These are phyloP conservation scores for Mucor piriformis DNA, from an alignment of 371 early-diverging fungal genomes.

Conservation along the genomic window DNA sequence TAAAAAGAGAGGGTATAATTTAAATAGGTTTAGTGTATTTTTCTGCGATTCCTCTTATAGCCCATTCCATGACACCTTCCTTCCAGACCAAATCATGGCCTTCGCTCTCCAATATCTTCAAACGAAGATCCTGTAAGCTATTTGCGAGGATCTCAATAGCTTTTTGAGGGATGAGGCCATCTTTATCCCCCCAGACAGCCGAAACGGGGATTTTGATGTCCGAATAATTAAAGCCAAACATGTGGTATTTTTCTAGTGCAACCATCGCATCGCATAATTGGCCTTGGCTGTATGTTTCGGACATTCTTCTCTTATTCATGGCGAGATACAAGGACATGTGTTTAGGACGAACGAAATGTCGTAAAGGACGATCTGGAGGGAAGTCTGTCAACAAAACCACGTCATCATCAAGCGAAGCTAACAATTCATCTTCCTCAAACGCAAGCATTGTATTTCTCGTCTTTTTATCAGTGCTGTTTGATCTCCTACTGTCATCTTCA, in stretches of 20 bases:
- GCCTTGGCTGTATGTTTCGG: conserved; percentile 46
- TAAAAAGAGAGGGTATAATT: not conserved
- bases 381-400: conserved; percentile 48
- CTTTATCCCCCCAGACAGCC: conserved; percentile 59
- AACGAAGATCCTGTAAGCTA: conserved; percentile 39
- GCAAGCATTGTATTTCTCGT: conserved; percentile 22
- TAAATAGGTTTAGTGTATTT: not conserved
- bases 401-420: conserved; percentile 41
- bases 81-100: conserved; percentile 59
- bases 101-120: conserved; percentile 55
- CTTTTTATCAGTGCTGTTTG: not conserved
- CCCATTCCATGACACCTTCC: conserved; percentile 60
- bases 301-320: conserved; percentile 49
- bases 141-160: conserved; percentile 48
- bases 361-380: conserved; percentile 49
- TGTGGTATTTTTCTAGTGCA: conserved; percentile 53
- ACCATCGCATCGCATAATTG: conserved; percentile 51
- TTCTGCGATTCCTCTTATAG: conserved; percentile 47
- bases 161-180: conserved; percentile 42
- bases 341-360: conserved; percentile 52
- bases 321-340: conserved; percentile 51
- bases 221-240: conserved; percentile 51
- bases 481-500: not conserved
- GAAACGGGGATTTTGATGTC: conserved; percentile 43
- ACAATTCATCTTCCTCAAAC: conserved; percentile 37